Base-by-base conservation (phyloP, 2,329 filamentous ascomycete genomes). In the Fusarium haematococcum region DNA sequence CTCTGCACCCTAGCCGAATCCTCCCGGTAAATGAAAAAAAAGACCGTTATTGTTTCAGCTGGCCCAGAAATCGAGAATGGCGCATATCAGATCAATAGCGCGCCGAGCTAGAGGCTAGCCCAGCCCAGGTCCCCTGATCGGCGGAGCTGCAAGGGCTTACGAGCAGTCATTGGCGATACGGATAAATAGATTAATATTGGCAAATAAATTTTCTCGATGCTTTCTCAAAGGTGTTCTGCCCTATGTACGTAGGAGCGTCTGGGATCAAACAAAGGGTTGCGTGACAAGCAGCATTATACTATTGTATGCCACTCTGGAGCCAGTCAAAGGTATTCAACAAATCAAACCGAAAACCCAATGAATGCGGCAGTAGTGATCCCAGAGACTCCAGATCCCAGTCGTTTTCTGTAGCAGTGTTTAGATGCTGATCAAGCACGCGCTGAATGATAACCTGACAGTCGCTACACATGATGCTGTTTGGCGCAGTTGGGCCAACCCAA, bases 381-480 rank as follows among this genome's bases (percentile, higher is more conserved):
- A 81, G 72, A 5, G 63, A 61, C 5, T 73, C 72, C 4, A 79
- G 63, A 8, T 72, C 75, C 6, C 56, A 61, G n/a, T 59, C 63
- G 27, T 48, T 65, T 20, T 69, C 56, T 2, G 77, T 65, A 13
- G 79, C 74, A 4, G 81, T 78, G 71, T 88, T 87, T 9, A 88
- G 79, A 7, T 86, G 83, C 64, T 87, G 84, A 62, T 88, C 86
- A 25, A 89, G 80, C 8, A 88, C 87, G 25, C 83, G 84, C 67
- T 87, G 84, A 61, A 89, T 87, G 25, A 88, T 82, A 3, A 79
- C 77, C 67, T 85, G 84, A 71, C 85, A 86, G n/a, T 85, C 80
- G 35, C 73, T 77, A 74, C 86, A 88, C 5, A 88, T 77, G 30
- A 84, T 81, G 16, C 84, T 84, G 43, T 89, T 89, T 5, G 86